Conservation (phyloP, 1,284 basidiomycete species). For the Rhodotorula sp. region DNA sequence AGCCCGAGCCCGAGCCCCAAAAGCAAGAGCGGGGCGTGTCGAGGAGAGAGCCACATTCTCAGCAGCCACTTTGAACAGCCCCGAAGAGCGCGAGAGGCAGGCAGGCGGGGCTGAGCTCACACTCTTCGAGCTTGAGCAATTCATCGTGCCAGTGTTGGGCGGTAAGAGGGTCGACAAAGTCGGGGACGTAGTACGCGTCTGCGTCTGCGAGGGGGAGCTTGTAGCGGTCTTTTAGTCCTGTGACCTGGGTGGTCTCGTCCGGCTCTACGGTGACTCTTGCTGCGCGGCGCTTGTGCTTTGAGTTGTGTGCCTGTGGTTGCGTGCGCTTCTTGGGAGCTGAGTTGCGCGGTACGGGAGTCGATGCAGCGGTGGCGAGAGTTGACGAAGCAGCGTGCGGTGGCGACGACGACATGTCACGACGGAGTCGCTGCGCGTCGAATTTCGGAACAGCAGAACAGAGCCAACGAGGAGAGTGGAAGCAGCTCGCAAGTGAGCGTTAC, state of each 20-base stretch:
- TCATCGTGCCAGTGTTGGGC: slow-evolving; percentile 52
- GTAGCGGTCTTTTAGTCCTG: not conserved
- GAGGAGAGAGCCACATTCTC: not conserved
- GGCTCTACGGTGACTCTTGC: slow-evolving; percentile 15
- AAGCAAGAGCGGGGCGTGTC: too few species aligned
- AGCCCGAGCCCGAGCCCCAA: too few species aligned
- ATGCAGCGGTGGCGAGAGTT: not conserved
- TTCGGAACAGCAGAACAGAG: too few species aligned
- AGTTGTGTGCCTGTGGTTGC: too few species aligned
- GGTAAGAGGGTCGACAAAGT: slow-evolving; percentile 47
- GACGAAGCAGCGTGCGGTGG: too few species aligned
- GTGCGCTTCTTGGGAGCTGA: not conserved
- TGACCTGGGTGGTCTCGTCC: slow-evolving; percentile 26
- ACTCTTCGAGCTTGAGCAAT: slow-evolving; percentile 50
- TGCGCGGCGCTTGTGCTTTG: slow-evolving; percentile 12
- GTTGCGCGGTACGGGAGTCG: not conserved
- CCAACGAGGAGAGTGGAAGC: too few species aligned
- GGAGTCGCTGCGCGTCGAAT: too few species aligned
- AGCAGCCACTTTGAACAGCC: not conserved
- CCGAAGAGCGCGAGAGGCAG: too few species aligned
- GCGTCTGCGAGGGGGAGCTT: slow-evolving; percentile 34
- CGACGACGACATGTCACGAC: too few species aligned
- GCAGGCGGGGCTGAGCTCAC: slow-evolving; percentile 43
- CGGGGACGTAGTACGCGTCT: slow-evolving; percentile 36
- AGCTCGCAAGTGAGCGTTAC: too few species aligned